phyloP scores from a whole-genome alignment of 2,329 filamentous ascomycete species.

The Xylariaceae sp. region DNA sequence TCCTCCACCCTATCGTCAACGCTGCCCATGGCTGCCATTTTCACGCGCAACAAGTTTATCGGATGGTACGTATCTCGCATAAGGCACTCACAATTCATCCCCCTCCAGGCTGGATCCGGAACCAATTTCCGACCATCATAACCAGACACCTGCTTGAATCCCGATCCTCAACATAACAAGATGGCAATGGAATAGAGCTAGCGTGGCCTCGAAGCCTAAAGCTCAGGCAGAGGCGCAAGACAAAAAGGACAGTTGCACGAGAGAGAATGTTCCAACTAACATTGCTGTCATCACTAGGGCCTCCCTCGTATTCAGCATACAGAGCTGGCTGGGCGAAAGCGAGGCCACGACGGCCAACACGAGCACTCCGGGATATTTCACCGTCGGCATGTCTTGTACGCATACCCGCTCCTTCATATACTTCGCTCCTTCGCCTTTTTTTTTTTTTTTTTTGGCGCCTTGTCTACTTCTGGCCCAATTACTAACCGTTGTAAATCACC shows the following conservation, averaged over 20 bases:
- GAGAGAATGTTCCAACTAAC: conserved; percentile 3
- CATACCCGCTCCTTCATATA: not conserved
- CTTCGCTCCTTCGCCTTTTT: no score
- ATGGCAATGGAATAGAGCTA: not conserved
- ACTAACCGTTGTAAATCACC: not conserved
- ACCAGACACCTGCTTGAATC: no score
- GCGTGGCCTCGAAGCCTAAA: not conserved
- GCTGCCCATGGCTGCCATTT: conserved; percentile 93
- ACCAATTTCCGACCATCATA: no score
- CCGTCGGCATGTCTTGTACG: conserved; percentile 73
- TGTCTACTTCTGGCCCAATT: no score
- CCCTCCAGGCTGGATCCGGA: no score
- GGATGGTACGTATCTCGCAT: conserved; percentile 43
- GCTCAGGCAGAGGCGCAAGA: not conserved
- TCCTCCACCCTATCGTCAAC: conserved; percentile 71
- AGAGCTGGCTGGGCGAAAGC: conserved; percentile 76
- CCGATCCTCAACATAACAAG: not conserved
- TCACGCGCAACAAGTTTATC: conserved; percentile 81
- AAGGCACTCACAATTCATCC: no score
- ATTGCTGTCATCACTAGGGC: conserved; percentile 39
- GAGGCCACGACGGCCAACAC: conserved; percentile 62
- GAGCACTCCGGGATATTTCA: conserved; percentile 68
- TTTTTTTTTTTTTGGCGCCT: no score
- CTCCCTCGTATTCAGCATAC: conserved; percentile 69
- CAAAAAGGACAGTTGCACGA: not conserved